A percentile compares a stretch with the other conserved stretches of the same genome.
These are phyloP conservation scores for Pseudocercospora macadamiae DNA, from an alignment of 2,329 filamentous ascomycete genomes.

Conservation along the genomic window DNA sequence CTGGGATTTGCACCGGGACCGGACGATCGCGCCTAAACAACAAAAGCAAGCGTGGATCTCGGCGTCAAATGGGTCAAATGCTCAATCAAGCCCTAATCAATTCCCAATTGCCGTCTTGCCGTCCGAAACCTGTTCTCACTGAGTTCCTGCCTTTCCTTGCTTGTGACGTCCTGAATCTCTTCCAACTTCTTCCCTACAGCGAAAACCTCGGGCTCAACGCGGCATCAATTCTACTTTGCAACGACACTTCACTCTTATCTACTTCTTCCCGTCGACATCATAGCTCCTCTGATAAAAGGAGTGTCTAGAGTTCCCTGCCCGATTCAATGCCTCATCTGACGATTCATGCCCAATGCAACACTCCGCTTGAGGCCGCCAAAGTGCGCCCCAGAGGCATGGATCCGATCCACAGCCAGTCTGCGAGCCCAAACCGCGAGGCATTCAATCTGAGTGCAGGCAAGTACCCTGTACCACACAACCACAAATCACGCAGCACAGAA, in stretches of 20 bases:
- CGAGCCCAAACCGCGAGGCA: not conserved
- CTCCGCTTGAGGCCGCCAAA: not conserved
- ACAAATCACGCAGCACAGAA: not conserved
- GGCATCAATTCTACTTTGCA: not conserved
- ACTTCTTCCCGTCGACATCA: not conserved
- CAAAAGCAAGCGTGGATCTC: not conserved
- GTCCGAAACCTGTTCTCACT: not conserved
- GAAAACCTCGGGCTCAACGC: not conserved
- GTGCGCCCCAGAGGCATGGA: not conserved
- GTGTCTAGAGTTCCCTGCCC: not conserved
- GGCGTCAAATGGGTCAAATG: too few relatives aligned
- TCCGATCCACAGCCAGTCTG: not conserved
- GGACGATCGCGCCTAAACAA: not conserved
- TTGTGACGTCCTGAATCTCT: not conserved
- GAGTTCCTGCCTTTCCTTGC: not conserved
- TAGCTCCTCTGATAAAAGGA: not conserved
- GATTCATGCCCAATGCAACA: slow-evolving; percentile 3
- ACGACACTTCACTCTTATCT: not conserved
- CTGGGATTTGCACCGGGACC: not conserved
- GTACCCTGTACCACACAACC: not conserved
- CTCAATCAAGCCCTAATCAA: not conserved
- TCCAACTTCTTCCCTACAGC: not conserved
- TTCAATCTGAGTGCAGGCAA: slow-evolving; percentile 6
- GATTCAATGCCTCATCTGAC: slow-evolving; percentile 3
- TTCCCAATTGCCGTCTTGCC: not conserved